Evolutionary conservation across 2,329 filamentous ascomycete species (phyloP), one percentile per base, ranked within the genome.

Genomic region (Bipolaris cookei): DNA sequence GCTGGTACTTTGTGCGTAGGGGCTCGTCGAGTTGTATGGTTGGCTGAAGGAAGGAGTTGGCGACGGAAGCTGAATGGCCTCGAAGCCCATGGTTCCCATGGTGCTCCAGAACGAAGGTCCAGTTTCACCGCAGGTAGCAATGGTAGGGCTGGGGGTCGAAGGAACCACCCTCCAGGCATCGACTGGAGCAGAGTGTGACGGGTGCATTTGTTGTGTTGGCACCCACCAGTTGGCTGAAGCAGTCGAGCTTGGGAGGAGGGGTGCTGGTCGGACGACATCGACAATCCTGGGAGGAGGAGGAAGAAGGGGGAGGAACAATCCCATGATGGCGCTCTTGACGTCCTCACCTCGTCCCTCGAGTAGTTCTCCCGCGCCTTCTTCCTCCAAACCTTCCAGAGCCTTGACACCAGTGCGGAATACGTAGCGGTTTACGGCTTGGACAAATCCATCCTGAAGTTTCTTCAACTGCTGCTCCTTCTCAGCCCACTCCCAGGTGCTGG

Each of bases 391-490:
- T 80, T 99, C 95, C 51, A 99, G 85, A 43, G 93, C 95, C 60
- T 89, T 88, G 64, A 91, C 92, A 71, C 91, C 88, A 14, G 94
- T 93, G 73, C 92, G 89, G 81, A 90, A 99, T 73, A 99, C 94
- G 73, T 96, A 99, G 79, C 90, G 94, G 86, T 99, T 99, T 81
- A 94, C 89, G 65, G 93, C 91, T 81, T 98, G 94, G 64, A 98
- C 86, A 73, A 97, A 98, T 72, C 97, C 92, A 59, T 97, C 92
- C 76, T 98, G 95, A 70, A 98, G 84, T 83, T 97, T 97, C 87
- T 96, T 97, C 81, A 96, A 85, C 76, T 98, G 94, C 68, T 90
- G 85, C 71, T 97, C 93, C 85, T 98, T 98, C 79, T 97, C 94
- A 38, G 92, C 88, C 95, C 95, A 99, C 78, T 91, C 88, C 83